Evolutionary conservation across 768 basidiomycete species (phyloP).

Genomic region (Candolleomyces aberdarensis): DNA sequence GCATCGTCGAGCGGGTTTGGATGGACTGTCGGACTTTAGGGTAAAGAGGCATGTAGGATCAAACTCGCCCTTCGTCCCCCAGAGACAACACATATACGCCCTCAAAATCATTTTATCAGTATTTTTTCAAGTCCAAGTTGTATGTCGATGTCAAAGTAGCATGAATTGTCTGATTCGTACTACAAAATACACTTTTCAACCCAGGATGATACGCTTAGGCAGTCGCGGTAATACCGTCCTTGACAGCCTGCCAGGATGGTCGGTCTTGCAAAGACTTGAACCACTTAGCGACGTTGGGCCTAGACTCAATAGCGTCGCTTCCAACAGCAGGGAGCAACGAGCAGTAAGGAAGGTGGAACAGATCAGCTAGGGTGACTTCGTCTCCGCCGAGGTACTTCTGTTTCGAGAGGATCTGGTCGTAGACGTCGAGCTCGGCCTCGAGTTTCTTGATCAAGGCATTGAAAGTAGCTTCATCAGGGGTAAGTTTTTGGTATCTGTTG

Average conservation of each 20-base stretch:
- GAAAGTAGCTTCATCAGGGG: slow-evolving; percentile 30
- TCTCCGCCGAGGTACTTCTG: slow-evolving; percentile 57
- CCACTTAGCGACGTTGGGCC: too few relatives aligned
- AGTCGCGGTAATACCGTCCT: slow-evolving; percentile 29
- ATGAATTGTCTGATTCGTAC: too few relatives aligned
- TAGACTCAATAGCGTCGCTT: slow-evolving; percentile 26
- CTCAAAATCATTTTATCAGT: too few relatives aligned
- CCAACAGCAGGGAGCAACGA: slow-evolving; percentile 18
- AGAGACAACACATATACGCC: too few relatives aligned
- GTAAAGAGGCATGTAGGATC: too few relatives aligned
- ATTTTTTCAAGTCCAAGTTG: too few relatives aligned
- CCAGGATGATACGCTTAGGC: not conserved
- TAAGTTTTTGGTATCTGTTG: slow-evolving; percentile 16
- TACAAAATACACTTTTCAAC: too few relatives aligned
- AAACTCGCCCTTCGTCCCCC: too few relatives aligned
- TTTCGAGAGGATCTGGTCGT: slow-evolving; percentile 55
- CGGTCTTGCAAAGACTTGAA: slow-evolving; percentile 37
- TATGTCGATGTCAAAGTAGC: too few relatives aligned
- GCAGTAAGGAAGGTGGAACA: slow-evolving; percentile 52
- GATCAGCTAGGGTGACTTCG: slow-evolving; percentile 54
- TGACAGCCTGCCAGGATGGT: slow-evolving; percentile 47
- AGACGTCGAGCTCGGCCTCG: slow-evolving; percentile 44
- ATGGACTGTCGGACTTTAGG: too few relatives aligned
- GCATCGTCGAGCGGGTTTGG: too few relatives aligned
- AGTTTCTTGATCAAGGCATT: slow-evolving; percentile 25